These are phyloP conservation scores for Geum urbanum DNA, from an alignment of 306 rosid genomes.

Conservation along the genomic window DNA sequence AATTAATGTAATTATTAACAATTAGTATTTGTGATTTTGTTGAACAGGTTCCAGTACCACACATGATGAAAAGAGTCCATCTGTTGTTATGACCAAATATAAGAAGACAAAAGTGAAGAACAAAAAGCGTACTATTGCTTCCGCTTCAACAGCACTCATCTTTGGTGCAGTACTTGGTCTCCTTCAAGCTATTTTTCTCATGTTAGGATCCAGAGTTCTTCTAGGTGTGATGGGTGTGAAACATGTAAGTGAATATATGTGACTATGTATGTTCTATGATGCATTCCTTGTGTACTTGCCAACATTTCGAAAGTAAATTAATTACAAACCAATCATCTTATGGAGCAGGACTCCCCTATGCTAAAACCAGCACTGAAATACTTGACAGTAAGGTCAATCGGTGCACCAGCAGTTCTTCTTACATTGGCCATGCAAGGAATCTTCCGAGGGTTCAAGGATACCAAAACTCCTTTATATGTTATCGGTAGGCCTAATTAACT, in stretches of 20 bases:
- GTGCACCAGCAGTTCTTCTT: slow-evolving; percentile 99
- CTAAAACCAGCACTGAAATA: slow-evolving; percentile 63
- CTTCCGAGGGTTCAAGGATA: slow-evolving; percentile 93
- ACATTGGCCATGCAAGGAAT: slow-evolving; percentile 97
- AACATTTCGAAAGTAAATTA: too few relatives aligned
- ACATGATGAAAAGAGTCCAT: slow-evolving; percentile 20
- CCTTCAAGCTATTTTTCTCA: slow-evolving; percentile 64
- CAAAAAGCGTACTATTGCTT: slow-evolving; percentile 60
- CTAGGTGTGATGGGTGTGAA: slow-evolving; percentile 80
- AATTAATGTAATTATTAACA: neutral
- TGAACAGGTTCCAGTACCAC: slow-evolving; percentile 36
- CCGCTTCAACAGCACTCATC: slow-evolving; percentile 92
- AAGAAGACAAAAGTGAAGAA: slow-evolving; percentile 32
- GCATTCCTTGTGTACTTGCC: too few relatives aligned
- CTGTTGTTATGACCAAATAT: slow-evolving; percentile 18
- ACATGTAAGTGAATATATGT: slow-evolving; percentile 52
- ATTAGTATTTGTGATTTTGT: slow-evolving; percentile 2
- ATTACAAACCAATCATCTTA: slow-evolving; percentile 4
- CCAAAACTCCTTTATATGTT: slow-evolving; percentile 88
- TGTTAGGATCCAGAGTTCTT: slow-evolving; percentile 64
- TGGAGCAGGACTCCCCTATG: slow-evolving; percentile 71
- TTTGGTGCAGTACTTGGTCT: slow-evolving; percentile 79
- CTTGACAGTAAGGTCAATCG: slow-evolving; percentile 72
- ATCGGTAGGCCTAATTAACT: slow-evolving; percentile 43
- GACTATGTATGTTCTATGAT: neutral